Evolutionary conservation across 139 green algal genomes (phyloP).

Genomic region (Tetradesmus lagerheimii): DNA sequence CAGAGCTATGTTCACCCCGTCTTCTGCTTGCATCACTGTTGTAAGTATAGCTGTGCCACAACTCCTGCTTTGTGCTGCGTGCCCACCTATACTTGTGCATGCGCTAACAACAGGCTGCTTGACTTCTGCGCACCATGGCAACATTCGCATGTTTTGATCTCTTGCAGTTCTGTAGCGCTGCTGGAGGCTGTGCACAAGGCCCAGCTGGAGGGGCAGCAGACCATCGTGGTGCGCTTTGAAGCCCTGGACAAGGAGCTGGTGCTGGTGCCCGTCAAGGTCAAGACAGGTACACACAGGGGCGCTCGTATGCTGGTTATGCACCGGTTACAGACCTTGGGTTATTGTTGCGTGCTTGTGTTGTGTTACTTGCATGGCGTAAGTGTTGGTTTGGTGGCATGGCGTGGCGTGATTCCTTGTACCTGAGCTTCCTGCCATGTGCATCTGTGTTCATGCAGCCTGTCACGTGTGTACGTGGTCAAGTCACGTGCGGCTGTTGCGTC

Average conservation of each 20-base stretch:
- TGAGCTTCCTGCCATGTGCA: neutral
- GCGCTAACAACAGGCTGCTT: neutral
- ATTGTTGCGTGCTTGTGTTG: too few relatives aligned
- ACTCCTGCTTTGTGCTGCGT: neutral
- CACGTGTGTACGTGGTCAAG: neutral
- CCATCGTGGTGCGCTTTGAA: slow-evolving; percentile 56
- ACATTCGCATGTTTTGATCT: neutral
- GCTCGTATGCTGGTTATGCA: neutral
- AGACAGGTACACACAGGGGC: slow-evolving; percentile 48
- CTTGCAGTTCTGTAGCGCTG: neutral
- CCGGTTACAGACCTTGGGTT: neutral
- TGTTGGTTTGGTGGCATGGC: too few relatives aligned
- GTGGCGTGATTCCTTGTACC: too few relatives aligned
- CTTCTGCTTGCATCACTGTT: neutral
- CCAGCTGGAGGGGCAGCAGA: slow-evolving; percentile 33
- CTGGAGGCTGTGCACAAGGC: slow-evolving; percentile 46
- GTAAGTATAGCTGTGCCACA: too few relatives aligned
- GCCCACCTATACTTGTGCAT: neutral
- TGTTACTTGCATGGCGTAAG: too few relatives aligned
- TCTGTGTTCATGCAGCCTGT: neutral
- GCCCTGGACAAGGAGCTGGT: slow-evolving; percentile 55
- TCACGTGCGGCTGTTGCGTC: too few relatives aligned
- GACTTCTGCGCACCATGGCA: neutral
- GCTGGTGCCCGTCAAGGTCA: slow-evolving; percentile 52
- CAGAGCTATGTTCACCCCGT: too few relatives aligned